Conservation (phyloP, 2,329 filamentous ascomycete genomes). For the Cercospora sp. region DNA sequence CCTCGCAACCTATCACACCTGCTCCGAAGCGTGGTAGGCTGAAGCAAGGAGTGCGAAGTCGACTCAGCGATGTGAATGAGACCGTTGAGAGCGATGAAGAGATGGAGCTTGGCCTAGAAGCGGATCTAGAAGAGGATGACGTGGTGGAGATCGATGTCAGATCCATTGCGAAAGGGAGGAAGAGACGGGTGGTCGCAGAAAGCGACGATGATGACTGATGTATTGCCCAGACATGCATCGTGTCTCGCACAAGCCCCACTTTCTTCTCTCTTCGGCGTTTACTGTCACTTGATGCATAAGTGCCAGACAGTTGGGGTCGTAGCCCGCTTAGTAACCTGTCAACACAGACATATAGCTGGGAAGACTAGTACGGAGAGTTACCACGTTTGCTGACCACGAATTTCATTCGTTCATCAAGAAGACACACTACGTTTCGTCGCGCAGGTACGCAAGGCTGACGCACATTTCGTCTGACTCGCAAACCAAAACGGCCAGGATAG, state of each 20-base stretch:
- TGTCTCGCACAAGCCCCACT: neutral
- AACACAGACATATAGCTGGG: constrained; percentile 1
- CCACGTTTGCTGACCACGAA: too few relatives aligned
- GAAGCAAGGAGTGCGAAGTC: constrained; percentile 17
- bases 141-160: constrained; percentile 11
- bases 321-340: neutral
- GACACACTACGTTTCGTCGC: constrained; percentile 9
- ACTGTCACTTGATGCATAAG: neutral
- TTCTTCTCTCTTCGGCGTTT: neutral
- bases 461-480: constrained; percentile 3
- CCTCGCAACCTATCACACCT: constrained; percentile 29
- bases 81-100: constrained; percentile 18
- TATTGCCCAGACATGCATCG: neutral
- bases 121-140: constrained; percentile 9
- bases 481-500: neutral
- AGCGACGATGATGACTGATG: constrained; percentile 20
- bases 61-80: constrained; percentile 22
- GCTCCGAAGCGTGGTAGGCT: constrained; percentile 20
- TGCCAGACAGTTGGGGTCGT: neutral
- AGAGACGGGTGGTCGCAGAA: constrained; percentile 26
- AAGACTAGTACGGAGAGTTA: neutral
- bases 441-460: constrained; percentile 10
- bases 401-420: neutral
- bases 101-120: constrained; percentile 3
- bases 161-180: constrained; percentile 12